These are phyloP conservation scores for Podospora australis DNA, from an alignment of 495 filamentous ascomycete genomes.

Conservation along the genomic window DNA sequence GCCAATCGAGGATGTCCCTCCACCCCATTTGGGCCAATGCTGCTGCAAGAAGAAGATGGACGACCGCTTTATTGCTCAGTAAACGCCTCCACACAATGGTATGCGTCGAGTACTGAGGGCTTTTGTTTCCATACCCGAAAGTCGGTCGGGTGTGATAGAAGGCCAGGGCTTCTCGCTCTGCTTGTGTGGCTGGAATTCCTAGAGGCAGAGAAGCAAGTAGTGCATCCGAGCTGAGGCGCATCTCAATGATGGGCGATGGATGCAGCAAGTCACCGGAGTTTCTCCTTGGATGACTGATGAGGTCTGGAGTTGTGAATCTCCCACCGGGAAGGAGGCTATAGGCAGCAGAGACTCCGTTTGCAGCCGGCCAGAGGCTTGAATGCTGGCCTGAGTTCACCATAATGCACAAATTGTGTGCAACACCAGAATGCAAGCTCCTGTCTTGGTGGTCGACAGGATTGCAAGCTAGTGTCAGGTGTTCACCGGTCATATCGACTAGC, in stretches of 20 bases:
- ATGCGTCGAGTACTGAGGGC: slow-evolving; percentile 18
- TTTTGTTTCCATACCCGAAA: slow-evolving; percentile 21
- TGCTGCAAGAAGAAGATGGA: slow-evolving; percentile 18
- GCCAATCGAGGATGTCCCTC: neutral
- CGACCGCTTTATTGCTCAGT: neutral
- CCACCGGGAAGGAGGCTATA: too few species aligned
- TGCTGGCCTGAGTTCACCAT: too few species aligned
- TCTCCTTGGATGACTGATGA: neutral
- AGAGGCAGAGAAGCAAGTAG: slow-evolving; percentile 10
- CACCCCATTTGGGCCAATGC: slow-evolving; percentile 10
- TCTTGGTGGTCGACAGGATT: too few species aligned
- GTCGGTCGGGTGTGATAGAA: slow-evolving; percentile 7
- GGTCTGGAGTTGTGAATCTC: neutral
- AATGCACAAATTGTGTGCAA: too few species aligned
- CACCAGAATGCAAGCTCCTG: too few species aligned
- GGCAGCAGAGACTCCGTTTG: too few species aligned
- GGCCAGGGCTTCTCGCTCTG: slow-evolving; percentile 10
- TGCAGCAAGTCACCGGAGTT: neutral
- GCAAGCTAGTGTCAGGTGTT: too few species aligned
- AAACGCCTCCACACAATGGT: slow-evolving; percentile 11
- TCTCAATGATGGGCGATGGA: slow-evolving; percentile 7
- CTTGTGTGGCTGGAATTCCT: neutral
- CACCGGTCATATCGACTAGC: too few species aligned
- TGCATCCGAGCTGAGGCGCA: slow-evolving; percentile 1
- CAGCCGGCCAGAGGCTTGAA: too few species aligned